These are phyloP conservation scores for Pouteria glomerata DNA, from an alignment of 148 eudicot species.

Conservation along the genomic window DNA sequence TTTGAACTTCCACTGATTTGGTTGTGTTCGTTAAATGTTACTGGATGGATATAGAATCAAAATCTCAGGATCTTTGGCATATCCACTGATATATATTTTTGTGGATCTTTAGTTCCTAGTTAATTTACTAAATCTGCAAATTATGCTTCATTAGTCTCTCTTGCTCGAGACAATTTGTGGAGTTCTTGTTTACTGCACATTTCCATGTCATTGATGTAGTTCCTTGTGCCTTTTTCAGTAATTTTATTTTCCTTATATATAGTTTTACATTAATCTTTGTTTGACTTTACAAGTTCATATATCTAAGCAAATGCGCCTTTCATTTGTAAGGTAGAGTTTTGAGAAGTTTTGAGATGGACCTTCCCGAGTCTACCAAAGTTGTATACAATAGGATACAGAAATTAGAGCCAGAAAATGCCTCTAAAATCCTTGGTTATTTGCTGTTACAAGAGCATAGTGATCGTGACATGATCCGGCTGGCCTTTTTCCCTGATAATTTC, in stretches of 20 bases:
- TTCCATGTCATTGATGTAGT: neutral
- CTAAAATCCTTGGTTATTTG: conserved; percentile 36
- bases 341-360: conserved; percentile 28
- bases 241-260: neutral
- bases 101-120: neutral
- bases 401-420: conserved; percentile 36
- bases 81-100: neutral
- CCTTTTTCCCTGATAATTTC: conserved; percentile 29
- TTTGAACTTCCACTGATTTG: neutral
- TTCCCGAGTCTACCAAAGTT: conserved; percentile 31
- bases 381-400: conserved; percentile 32
- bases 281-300: neutral
- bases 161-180: neutral
- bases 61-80: neutral
- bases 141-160: neutral
- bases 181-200: neutral
- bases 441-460: conserved; percentile 29
- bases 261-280: neutral
- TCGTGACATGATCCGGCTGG: conserved; percentile 36
- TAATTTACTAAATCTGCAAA: neutral
- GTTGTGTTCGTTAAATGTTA: neutral
- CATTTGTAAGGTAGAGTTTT: conserved; percentile 8
- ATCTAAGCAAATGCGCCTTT: neutral
- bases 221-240: neutral
- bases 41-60: neutral